Base-by-base conservation (phyloP, 2,329 filamentous ascomycete species). In the Raffaelea albimanens region DNA sequence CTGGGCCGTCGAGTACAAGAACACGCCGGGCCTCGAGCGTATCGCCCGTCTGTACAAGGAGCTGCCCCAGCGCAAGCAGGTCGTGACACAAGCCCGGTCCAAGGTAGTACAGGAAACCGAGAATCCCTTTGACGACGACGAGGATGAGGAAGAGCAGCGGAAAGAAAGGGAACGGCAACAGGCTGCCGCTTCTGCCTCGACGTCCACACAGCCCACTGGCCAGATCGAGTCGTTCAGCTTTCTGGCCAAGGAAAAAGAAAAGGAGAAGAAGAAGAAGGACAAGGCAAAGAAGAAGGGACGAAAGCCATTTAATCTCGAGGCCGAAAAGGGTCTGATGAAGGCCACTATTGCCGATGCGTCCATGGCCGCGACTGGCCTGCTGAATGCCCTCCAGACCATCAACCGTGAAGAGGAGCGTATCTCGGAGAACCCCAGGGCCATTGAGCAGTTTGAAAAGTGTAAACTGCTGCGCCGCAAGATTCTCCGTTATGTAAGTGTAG, bases 391-490 rank as follows among this genome's bases (percentile, higher is more conserved):
- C 34, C 89, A 93, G 62, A 81, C 85, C 46, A 90, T 96, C 67
- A 96, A 97, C 62, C 82, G 93, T 51, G 93, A 97, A 62, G 77
- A 71, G 43, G 83, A 95, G 63, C 83, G 86, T 3, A 89, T 97
- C 29, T 95, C 89, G 5, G 85, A 95, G 34, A 94, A 97, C 55
- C 63, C 75, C 8, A 74, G 80, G 50, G 87, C 88, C 1, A 75
- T 87, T 50, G 73, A 82, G 54, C 78, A 83, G 3, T 96, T 97
- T 55, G 88, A 96, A 56, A 75, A 70, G 2, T 97, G 91, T 72
- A 97, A 96, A 64, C 73, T 80, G 43, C 76, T 97, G 13, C 79
- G 93, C 43, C 77, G 88, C 49, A 87, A 87, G 61, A 85, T 97
- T 25, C 63, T 97, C 36, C 84, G 89, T 48, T 97, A 96, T 62